These are phyloP conservation scores for Allomyces javanicus DNA, from an alignment of 192 early-diverging fungal species.

Conservation along the genomic window DNA sequence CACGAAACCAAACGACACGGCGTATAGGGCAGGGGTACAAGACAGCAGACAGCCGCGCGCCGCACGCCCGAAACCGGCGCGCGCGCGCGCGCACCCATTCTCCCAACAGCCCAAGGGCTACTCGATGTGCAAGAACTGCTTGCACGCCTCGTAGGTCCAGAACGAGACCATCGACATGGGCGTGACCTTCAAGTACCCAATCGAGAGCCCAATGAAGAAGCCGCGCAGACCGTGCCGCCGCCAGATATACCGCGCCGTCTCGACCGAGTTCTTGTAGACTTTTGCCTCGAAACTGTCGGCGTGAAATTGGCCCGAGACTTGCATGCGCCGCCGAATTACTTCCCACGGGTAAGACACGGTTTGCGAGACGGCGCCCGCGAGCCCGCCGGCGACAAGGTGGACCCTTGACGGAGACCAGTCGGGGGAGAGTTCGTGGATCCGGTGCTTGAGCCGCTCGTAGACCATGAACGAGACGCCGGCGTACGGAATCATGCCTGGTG, in stretches of 20 bases:
- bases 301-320: constrained; percentile 39
- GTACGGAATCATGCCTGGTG: constrained; percentile 72
- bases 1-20: too few species aligned
- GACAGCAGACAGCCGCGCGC: too few species aligned
- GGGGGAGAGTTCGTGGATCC: constrained; percentile 17
- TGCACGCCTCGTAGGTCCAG: constrained; percentile 67
- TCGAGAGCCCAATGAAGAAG: constrained; percentile 91
- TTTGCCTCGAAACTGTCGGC: not conserved
- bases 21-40: too few species aligned
- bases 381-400: constrained; percentile 56
- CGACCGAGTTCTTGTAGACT: constrained; percentile 10
- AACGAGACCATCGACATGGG: constrained; percentile 85
- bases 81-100: too few species aligned
- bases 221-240: constrained; percentile 46
- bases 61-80: too few species aligned
- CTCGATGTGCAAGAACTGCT: constrained; percentile 8
- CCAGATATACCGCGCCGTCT: constrained; percentile 46
- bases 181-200: constrained; percentile 87
- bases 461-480: constrained; percentile 85
- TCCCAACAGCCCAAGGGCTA: too few species aligned
- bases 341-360: constrained; percentile 83
- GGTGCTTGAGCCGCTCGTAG: constrained; percentile 44
- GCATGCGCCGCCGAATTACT: constrained; percentile 68
- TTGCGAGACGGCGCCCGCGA: constrained; percentile 68
- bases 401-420: constrained; percentile 24